Conservation (phyloP, 2,329 filamentous ascomycete genomes). For the Epichloe typhina region DNA sequence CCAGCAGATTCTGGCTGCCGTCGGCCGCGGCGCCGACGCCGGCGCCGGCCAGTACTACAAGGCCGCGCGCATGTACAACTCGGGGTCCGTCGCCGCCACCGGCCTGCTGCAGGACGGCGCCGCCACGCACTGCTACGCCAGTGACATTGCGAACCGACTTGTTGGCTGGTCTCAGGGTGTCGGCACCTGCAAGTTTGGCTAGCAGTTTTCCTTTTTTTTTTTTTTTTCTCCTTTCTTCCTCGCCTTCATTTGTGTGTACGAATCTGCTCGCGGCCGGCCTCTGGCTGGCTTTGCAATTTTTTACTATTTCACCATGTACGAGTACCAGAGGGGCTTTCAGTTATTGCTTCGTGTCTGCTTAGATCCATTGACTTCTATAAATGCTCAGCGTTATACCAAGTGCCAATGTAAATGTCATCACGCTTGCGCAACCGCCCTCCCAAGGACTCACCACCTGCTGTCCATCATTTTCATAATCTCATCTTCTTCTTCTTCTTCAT, state of each 20-base stretch:
- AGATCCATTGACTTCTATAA: too few species aligned
- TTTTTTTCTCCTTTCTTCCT: background rate
- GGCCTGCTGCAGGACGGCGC: slow-evolving; percentile 26
- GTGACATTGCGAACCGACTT: slow-evolving; percentile 27
- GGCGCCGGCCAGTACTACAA: slow-evolving; percentile 23
- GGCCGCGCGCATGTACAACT: slow-evolving; percentile 36
- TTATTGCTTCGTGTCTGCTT: too few species aligned
- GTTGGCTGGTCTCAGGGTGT: slow-evolving; percentile 1
- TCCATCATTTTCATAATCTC: slow-evolving; percentile 30
- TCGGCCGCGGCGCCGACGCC: slow-evolving; percentile 9
- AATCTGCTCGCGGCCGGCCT: too few species aligned
- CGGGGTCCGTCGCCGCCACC: slow-evolving; percentile 23
- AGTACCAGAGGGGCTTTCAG: too few species aligned
- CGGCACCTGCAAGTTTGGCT: background rate
- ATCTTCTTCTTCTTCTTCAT: slow-evolving; percentile 30
- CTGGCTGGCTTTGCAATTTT: too few species aligned
- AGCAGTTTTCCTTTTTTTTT: background rate
- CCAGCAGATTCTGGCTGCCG: slow-evolving; percentile 21
- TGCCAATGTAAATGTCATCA: too few species aligned
- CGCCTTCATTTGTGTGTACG: background rate
- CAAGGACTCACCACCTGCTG: slow-evolving; percentile 11
- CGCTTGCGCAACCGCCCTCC: too few species aligned
- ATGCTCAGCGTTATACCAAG: too few species aligned
- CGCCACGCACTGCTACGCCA: slow-evolving; percentile 35
- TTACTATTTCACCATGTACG: too few species aligned